Conservation (phyloP, 805 yeast species). For the Yamadazyma scolyti region DNA sequence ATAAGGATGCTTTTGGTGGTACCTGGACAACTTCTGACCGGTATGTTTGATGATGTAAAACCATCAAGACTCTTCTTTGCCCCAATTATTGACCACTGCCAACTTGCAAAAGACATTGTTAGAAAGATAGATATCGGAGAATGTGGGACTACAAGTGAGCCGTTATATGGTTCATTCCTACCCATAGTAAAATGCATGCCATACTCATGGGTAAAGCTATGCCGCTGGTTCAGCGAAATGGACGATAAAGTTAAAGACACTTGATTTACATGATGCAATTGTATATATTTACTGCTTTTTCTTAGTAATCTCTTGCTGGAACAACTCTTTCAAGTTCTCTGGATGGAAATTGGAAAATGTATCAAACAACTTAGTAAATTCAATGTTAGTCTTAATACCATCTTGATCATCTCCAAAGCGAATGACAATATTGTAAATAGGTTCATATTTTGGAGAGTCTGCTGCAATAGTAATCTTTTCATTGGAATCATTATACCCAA, state of each 20-base stretch:
- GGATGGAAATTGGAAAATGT: slow-evolving; percentile 41
- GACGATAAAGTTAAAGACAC: slow-evolving; percentile 27
- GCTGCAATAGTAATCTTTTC: slow-evolving; percentile 38
- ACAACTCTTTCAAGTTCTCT: slow-evolving; percentile 16
- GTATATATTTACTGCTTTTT: slow-evolving; percentile 10
- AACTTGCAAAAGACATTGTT: slow-evolving; percentile 33
- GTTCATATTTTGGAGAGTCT: slow-evolving; percentile 41
- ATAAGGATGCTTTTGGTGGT: slow-evolving; percentile 36
- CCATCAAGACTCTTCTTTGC: slow-evolving; percentile 43
- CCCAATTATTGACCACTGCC: slow-evolving; percentile 39
- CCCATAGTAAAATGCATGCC: slow-evolving; percentile 44
- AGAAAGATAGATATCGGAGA: slow-evolving; percentile 32
- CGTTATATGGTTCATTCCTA: slow-evolving; percentile 45
- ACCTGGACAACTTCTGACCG: slow-evolving; percentile 50
- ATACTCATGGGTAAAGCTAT: slow-evolving; percentile 27
- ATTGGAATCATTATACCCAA: slow-evolving; percentile 33
- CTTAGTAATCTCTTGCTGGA: slow-evolving; percentile 16
- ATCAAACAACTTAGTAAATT: slow-evolving; percentile 44
- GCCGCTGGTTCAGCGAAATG: slow-evolving; percentile 34
- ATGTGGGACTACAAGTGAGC: slow-evolving; percentile 40
- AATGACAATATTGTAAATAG: slow-evolving; percentile 38
- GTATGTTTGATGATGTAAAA: slow-evolving; percentile 46
- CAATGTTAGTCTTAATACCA: slow-evolving; percentile 18
- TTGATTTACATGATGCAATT: not conserved
- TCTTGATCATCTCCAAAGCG: slow-evolving; percentile 20